Evolutionary conservation across 306 rosid genomes (phyloP).

Genomic region (Cyclanthera cordifolia): DNA sequence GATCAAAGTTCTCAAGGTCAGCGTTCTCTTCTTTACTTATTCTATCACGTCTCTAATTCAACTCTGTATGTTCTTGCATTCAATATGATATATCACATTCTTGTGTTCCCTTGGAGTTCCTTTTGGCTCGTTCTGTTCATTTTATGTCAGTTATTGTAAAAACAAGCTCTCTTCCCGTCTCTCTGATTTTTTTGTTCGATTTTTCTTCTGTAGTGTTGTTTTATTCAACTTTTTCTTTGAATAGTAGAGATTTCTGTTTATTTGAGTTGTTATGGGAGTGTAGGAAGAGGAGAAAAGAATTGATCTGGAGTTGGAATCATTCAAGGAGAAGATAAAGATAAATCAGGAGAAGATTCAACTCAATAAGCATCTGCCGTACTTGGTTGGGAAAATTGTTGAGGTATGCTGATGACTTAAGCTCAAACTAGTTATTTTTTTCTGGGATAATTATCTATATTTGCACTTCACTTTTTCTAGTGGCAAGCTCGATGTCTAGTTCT

Average conservation of each 20-base stretch:
- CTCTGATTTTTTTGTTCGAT: neutral
- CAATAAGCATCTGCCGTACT: conserved; percentile 86
- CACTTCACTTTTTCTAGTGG: neutral
- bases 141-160: neutral
- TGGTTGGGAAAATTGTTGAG: conserved; percentile 95
- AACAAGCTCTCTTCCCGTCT: neutral
- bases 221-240: no score
- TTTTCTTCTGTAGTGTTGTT: no score
- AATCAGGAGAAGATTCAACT: conserved; percentile 95
- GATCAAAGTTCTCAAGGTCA: conserved; percentile 81
- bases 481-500: neutral
- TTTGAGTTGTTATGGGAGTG: conserved; percentile 13
- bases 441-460: neutral
- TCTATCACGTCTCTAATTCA: neutral
- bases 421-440: neutral
- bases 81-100: neutral
- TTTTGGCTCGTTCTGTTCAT: neutral
- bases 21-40: neutral
- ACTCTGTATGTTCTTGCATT: neutral
- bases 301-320: conserved; percentile 73
- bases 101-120: neutral
- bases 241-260: neutral
- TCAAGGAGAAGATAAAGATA: conserved; percentile 78
- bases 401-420: conserved; percentile 19
- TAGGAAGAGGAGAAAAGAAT: conserved; percentile 88